Percentiles rank a stretch among this genome's conserved stretches.
Conservation (phyloP, 2,329 filamentous ascomycete species). For the Rutstroemia sydowiana region DNA sequence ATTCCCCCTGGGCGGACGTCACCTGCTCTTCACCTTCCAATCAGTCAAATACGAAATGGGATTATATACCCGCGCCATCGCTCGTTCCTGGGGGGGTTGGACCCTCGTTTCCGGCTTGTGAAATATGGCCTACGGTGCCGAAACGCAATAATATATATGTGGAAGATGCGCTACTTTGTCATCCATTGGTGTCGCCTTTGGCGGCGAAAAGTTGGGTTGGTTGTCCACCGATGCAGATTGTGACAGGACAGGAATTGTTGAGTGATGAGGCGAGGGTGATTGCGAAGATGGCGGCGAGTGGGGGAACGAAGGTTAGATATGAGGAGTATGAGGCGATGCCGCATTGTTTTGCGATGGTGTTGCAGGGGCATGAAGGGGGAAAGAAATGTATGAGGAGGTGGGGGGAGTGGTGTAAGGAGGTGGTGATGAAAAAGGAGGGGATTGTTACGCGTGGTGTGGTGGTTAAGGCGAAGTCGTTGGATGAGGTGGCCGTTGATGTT, state of each 20-base stretch:
- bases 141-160: background rate
- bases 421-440: too few species aligned
- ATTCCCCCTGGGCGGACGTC: conserved; percentile 67
- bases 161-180: background rate
- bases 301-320: background rate
- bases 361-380: too few species aligned
- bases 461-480: too few species aligned
- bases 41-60: background rate
- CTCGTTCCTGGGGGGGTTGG: background rate
- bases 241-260: too few species aligned
- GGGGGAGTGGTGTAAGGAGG: too few species aligned
- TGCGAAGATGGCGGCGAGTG: too few species aligned
- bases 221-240: background rate
- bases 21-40: conserved; percentile 28
- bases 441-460: too few species aligned
- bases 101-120: background rate
- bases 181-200: background rate
- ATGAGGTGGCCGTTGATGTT: too few species aligned
- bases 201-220: background rate
- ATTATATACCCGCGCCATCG: background rate
- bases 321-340: background rate
- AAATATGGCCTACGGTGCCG: background rate
- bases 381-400: too few species aligned
- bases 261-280: too few species aligned
- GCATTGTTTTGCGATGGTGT: too few species aligned